Evolutionary conservation across 2,329 filamentous ascomycete genomes (phyloP).

Genomic region (Ophiostoma sp.): DNA sequence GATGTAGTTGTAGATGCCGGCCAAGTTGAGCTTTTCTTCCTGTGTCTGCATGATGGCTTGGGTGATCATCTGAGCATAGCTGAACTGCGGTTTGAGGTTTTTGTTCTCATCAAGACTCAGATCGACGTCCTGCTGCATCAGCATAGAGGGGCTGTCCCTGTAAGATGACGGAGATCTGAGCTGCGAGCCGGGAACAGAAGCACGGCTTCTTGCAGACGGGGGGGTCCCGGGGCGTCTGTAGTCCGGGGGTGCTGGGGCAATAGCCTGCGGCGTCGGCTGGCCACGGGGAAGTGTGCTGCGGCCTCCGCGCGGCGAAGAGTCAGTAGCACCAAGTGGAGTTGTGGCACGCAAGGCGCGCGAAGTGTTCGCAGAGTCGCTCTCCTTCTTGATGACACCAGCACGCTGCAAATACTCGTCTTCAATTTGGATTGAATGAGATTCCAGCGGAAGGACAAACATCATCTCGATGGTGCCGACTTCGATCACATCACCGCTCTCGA

Average conservation of each 20-base stretch:
- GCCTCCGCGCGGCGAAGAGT: conserved; percentile 26
- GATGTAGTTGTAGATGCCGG: conserved; percentile 91
- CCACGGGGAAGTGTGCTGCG: conserved; percentile 30
- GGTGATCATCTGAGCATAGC: conserved; percentile 94
- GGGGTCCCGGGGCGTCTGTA: conserved; percentile 58
- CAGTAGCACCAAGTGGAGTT: conserved; percentile 26
- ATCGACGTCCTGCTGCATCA: conserved; percentile 58
- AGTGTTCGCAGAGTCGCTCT: conserved; percentile 25
- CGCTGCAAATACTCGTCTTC: conserved; percentile 64
- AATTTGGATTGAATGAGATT: conserved; percentile 60
- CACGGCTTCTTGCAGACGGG: conserved; percentile 41
- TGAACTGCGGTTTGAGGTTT: conserved; percentile 91
- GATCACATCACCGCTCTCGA: conserved; percentile 84
- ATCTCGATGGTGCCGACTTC: conserved; percentile 92
- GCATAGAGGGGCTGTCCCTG: conserved; percentile 35
- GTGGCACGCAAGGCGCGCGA: conserved; percentile 24
- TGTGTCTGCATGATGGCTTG: conserved; percentile 85
- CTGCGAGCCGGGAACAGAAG: conserved; percentile 29
- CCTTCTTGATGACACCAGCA: conserved; percentile 46
- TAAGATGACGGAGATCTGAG: conserved; percentile 38
- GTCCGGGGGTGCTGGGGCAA: conserved; percentile 56
- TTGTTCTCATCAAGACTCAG: conserved; percentile 77
- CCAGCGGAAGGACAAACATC: conserved; percentile 92
- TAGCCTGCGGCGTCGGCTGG: conserved; percentile 42
- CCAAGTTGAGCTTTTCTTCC: conserved; percentile 83